phyloP scores from a whole-genome alignment of 768 basidiomycete genomes.

The Inosperma sp. region DNA sequence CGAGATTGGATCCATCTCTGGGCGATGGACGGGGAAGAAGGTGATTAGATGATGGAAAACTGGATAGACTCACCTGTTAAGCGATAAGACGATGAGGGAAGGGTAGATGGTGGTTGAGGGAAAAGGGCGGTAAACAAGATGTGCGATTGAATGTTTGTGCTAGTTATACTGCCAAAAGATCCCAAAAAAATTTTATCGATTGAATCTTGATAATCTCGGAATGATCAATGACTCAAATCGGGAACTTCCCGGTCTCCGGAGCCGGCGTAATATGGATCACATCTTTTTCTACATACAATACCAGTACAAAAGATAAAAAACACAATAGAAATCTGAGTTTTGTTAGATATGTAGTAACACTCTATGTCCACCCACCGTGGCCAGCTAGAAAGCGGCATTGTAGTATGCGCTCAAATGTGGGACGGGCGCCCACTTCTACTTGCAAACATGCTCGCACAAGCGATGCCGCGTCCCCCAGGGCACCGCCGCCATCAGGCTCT shows the following conservation, averaged over 20 bases:
- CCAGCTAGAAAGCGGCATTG: slow-evolving; percentile 80
- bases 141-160: slow-evolving; percentile 43
- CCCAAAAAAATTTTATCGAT: slow-evolving; percentile 61
- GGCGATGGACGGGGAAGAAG: slow-evolving; percentile 11
- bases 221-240: slow-evolving; percentile 46
- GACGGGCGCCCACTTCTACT: slow-evolving; percentile 71
- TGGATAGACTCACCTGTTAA: slow-evolving; percentile 34
- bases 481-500: slow-evolving; percentile 79
- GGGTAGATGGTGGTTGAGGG: slow-evolving; percentile 48
- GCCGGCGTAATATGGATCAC: background rate
- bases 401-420: slow-evolving; percentile 80
- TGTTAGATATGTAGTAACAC: background rate
- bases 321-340: background rate
- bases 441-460: slow-evolving; percentile 82
- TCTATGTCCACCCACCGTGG: slow-evolving; percentile 59
- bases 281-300: background rate
- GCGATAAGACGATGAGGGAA: slow-evolving; percentile 28
- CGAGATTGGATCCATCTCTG: slow-evolving; percentile 27
- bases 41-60: slow-evolving; percentile 7
- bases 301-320: slow-evolving; percentile 8
- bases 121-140: slow-evolving; percentile 35
- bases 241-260: slow-evolving; percentile 8
- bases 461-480: slow-evolving; percentile 77
- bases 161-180: slow-evolving; percentile 52
- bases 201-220: slow-evolving; percentile 48